Percentiles rank a stretch among this genome's conserved stretches.
Evolutionary conservation across 2,329 filamentous ascomycete species (phyloP).

Genomic region (Phoma sp.): DNA sequence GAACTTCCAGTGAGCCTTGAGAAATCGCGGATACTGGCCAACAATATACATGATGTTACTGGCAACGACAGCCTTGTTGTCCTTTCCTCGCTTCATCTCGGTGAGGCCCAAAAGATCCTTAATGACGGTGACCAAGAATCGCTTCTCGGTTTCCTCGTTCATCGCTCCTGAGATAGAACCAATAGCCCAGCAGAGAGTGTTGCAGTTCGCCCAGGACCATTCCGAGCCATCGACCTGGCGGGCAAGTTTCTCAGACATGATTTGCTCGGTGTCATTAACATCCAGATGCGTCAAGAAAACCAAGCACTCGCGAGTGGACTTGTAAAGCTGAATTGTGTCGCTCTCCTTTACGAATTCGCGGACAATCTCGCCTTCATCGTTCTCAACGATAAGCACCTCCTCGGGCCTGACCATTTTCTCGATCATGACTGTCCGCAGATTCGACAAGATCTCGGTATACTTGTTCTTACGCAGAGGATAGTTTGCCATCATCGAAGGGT

Average conservation of each 20-base stretch:
- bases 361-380: conserved; percentile 98
- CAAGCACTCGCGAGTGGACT: conserved; percentile 95
- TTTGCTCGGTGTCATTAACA: conserved; percentile 94
- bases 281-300: conserved; percentile 98
- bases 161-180: conserved; percentile 98
- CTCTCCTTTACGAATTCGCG: conserved; percentile 99
- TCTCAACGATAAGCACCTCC: conserved; percentile 98
- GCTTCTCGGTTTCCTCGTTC: conserved; percentile 99
- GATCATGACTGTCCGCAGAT: conserved; percentile 96
- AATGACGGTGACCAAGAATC: conserved; percentile 97
- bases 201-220: conserved; percentile 99
- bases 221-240: conserved; percentile 93
- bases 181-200: conserved; percentile 99
- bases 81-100: conserved; percentile 99
- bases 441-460: conserved; percentile 91
- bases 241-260: conserved; percentile 98
- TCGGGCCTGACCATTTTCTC: conserved; percentile 99
- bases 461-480: conserved; percentile 98
- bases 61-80: conserved; percentile 98
- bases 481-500: conserved; percentile 82
- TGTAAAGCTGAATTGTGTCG: conserved; percentile 98
- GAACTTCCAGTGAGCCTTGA: conserved; percentile 99
- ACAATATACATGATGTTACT: conserved; percentile 99
- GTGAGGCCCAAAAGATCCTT: conserved; percentile 96
- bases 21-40: conserved; percentile 94